Conservation (phyloP, 2,329 filamentous ascomycete genomes). For the Hymenoscyphus salicellus region DNA sequence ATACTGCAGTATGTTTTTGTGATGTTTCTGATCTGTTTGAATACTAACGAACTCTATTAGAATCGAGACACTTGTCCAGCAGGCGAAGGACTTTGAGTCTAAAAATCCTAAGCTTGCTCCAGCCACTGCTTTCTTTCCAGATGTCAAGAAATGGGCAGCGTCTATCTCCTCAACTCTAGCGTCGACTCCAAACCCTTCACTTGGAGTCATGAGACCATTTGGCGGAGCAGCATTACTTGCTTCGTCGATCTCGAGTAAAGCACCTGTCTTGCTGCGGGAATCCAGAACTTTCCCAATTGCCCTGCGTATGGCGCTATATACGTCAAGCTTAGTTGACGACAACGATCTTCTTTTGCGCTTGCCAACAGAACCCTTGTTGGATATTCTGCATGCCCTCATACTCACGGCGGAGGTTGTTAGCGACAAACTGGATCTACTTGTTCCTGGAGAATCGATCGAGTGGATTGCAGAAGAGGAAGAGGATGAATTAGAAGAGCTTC, state of each 20-base stretch:
- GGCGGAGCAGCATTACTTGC: constrained; percentile 69
- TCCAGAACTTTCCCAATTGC: constrained; percentile 64
- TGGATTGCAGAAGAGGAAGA: constrained; percentile 39
- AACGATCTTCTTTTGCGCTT: constrained; percentile 42
- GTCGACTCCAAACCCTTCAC: constrained; percentile 54
- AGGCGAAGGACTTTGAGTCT: constrained; percentile 43
- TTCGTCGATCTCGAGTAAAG: constrained; percentile 26
- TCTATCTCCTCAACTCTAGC: constrained; percentile 58
- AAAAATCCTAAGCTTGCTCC: constrained; percentile 37
- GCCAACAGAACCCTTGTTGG: constrained; percentile 44
- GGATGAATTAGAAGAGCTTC: constrained; percentile 25
- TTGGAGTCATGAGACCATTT: constrained; percentile 72
- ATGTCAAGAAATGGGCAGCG: constrained; percentile 60
- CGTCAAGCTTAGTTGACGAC: constrained; percentile 53
- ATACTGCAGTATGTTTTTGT: constrained; percentile 48
- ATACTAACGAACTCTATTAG: constrained; percentile 34
- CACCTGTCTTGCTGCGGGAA: constrained; percentile 51
- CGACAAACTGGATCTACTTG: constrained; percentile 49
- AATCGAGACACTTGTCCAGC: constrained; percentile 52
- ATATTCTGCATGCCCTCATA: constrained; percentile 51
- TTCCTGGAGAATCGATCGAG: constrained; percentile 47
- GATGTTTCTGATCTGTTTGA: neutral
- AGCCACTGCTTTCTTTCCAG: constrained; percentile 56
- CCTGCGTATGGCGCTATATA: constrained; percentile 72
- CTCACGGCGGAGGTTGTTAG: constrained; percentile 51